Percentiles rank a stretch among this genome's conserved stretches.
Evolutionary conservation across 345 rosid species (phyloP).

Genomic region (Murraya koenigii): DNA sequence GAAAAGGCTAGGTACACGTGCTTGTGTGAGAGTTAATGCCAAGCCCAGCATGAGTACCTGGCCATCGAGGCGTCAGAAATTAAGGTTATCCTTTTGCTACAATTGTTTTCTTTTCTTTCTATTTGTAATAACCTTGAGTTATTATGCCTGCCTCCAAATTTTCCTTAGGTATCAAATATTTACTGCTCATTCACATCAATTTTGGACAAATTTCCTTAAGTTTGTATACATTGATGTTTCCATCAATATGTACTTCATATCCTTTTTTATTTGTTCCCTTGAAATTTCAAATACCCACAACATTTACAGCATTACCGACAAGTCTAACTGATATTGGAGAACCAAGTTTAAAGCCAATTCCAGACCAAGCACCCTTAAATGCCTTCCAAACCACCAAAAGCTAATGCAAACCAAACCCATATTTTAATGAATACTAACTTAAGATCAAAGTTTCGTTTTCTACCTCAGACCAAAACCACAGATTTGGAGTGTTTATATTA

Average conservation of each 20-base stretch:
- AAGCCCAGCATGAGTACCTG: background rate
- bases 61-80: background rate
- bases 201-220: background rate
- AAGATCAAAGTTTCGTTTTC: background rate
- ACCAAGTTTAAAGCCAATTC: slow-evolving; percentile 1
- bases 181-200: background rate
- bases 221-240: background rate
- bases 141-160: background rate
- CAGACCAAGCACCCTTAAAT: background rate
- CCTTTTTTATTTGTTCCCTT: background rate
- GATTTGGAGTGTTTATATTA: background rate
- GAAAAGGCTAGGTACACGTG: background rate
- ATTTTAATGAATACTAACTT: background rate
- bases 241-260: background rate
- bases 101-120: background rate
- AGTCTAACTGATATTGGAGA: background rate
- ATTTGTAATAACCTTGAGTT: background rate
- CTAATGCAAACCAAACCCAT: background rate
- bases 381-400: background rate
- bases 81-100: background rate
- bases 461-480: background rate
- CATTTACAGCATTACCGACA: background rate
- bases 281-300: background rate
- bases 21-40: background rate
- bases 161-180: background rate